Base-by-base conservation (phyloP, 805 yeast genomes). In the Yarrowia phangngaensis region DNA sequence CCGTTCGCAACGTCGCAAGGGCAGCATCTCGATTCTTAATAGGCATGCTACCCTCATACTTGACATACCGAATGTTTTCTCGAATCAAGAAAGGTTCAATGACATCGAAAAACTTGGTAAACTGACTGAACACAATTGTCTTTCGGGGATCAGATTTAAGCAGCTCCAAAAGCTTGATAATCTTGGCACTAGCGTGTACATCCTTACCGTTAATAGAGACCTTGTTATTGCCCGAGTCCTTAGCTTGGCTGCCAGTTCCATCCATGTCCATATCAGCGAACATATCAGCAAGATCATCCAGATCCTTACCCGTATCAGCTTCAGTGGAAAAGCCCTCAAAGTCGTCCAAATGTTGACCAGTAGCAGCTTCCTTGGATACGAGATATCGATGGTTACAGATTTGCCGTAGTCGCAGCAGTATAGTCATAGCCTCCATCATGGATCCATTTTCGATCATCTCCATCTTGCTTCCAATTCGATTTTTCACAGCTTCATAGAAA, bases 101-200 rank as follows among this genome's bases (percentile, higher is more conserved):
- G 12, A 63, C 38, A 4, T 58, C 58, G 23, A 72, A 59, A 60
- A 70, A 56, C 6, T 62, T 53, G 24, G 69, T 64, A 51, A 71
- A 72, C 46, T 69, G 71, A 7, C 78, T 72, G 53, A 72, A 72
- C 1, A 72, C 58, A 40, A 73, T 72, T 3, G 75, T 71, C 52
- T 72, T 70, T 26, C 45, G 45, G 11, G 60, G 57, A 15, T 68
- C 68, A 16, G 56, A 50, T 19, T 53, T 48, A 36, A 74, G 55
- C 4, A 73, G 61, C 30, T 58, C 54, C 17, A 70, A 36, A 5
- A 73, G 50, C 20, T 59, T 58, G 23, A 54, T 52, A 7, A 67
- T 62, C 51, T 74, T 73, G n/a, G 72, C 55, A 50, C 69, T 58
- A 31, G 49, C 53, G 22, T 47, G 35, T n/a, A 41, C 54, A 12